Conservation (phyloP, 345 rosid genomes). For the Eutrema japonicum region DNA sequence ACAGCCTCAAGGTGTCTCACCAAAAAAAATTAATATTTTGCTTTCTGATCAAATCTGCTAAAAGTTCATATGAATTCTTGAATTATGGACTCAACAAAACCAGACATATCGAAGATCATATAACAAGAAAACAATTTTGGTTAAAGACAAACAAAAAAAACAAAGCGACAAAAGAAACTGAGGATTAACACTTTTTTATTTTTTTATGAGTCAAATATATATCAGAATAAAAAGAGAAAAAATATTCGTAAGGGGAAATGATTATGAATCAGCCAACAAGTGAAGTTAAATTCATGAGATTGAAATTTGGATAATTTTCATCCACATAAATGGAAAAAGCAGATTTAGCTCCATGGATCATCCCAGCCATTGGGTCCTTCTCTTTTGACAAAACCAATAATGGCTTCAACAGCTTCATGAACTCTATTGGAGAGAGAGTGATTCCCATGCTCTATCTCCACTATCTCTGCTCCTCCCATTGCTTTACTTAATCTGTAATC, state of each 20-base stretch:
- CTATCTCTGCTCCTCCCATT: constrained; percentile 96
- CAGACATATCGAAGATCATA: background rate
- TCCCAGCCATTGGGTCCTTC: constrained; percentile 97
- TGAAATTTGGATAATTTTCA: constrained; percentile 12
- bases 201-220: background rate
- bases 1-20: no score
- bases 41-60: background rate
- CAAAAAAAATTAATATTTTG: no score
- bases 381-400: constrained; percentile 72
- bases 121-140: background rate
- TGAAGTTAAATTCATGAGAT: constrained; percentile 8
- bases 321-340: background rate
- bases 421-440: constrained; percentile 91
- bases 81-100: constrained; percentile 4
- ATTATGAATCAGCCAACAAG: constrained; percentile 16
- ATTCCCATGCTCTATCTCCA: constrained; percentile 85
- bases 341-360: constrained; percentile 87
- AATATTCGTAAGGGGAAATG: background rate
- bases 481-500: constrained; percentile 80
- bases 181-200: constrained; percentile 4
- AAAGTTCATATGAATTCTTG: background rate
- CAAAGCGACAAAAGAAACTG: constrained; percentile 18
- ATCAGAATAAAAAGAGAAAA: constrained; percentile 2
- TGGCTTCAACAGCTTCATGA: constrained; percentile 75
- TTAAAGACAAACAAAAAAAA: background rate